These are phyloP conservation scores for Sporisorium reilianum DNA, from an alignment of 1,284 basidiomycete genomes.

Conservation along the genomic window DNA sequence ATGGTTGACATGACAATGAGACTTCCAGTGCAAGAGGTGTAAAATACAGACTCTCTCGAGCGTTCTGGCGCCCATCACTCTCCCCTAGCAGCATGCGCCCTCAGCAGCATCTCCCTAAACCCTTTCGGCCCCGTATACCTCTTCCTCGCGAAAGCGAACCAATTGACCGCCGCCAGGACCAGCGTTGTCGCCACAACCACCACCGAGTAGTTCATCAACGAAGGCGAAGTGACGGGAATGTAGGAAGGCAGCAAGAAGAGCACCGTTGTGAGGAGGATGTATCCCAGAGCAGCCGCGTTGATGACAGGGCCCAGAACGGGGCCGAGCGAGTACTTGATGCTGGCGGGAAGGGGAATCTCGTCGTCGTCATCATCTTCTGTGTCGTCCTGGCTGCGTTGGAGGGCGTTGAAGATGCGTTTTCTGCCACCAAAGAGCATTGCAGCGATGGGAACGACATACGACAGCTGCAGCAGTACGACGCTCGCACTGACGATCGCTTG, in stretches of 20 bases:
- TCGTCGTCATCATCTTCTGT: conserved; percentile 14
- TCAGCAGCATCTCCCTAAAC: conserved; percentile 20
- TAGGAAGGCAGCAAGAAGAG: conserved; percentile 38
- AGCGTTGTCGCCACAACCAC: conserved; percentile 27
- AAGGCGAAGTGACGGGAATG: conserved; percentile 34
- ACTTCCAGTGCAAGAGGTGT: not conserved
- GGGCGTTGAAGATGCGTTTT: conserved; percentile 19
- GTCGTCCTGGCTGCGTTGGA: not conserved
- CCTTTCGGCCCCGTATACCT: conserved; percentile 21
- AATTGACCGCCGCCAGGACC: conserved; percentile 29
- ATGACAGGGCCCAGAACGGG: conserved; percentile 27
- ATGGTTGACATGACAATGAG: not conserved
- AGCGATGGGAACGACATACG: conserved; percentile 35
- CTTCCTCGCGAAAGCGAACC: conserved; percentile 36
- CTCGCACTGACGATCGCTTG: conserved; percentile 34
- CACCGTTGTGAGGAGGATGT: conserved; percentile 42
- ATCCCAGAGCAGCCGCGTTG: conserved; percentile 33
- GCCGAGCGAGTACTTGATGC: conserved; percentile 42
- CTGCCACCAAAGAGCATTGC: conserved; percentile 40
- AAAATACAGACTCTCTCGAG: not conserved
- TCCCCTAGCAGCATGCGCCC: conserved; percentile 14
- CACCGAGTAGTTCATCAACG: conserved; percentile 41
- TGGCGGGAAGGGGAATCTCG: conserved; percentile 25
- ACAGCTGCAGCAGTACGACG: conserved; percentile 40
- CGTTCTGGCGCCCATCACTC: conserved; percentile 5